Evolutionary conservation across 2,329 filamentous ascomycete species (phyloP), one percentile per base, ranked within the genome.

Genomic region (Botrytis tulipae): DNA sequence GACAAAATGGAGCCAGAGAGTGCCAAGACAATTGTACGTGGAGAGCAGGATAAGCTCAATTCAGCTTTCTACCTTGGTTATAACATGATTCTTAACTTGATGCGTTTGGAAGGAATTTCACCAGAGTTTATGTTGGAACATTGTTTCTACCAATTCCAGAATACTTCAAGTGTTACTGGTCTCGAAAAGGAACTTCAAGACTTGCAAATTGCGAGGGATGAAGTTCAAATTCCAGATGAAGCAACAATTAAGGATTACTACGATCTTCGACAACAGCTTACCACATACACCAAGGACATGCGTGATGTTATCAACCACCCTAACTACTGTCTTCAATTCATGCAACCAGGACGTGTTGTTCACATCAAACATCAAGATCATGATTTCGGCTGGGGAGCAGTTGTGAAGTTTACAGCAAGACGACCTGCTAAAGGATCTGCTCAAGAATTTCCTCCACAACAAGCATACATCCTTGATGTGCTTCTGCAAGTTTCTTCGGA

Each of bases 131-230:
- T 99, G 96, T 86, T 99, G n/a, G 95, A 98, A 84, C 90, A 92
- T 78, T 99, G 96, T 81, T 99, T 99, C 85, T 97, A 93, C 82
- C 96, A 99, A 82, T 99, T 99, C 84, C 96, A 99, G 82, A 98
- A 97, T 79, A 93, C 93, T 2, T 93, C 95, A 18, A 94, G 92
- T 77, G 94, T 98, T 14, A 92, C 93, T 32, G 86, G 87, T 20
- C 83, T 98, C 35, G 96, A 99, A 83, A 93, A 93, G 82, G 91
- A 97, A 77, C 85, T 98, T 74, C 89, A 90, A 80, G 87, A 92
- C 65, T 84, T 98, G 46, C 94, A 98, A 82, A 88, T 89, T 74
- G 89, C 95, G 81, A 89, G 90, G 75, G 89, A 92, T 70, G 87
- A 86, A 63, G 90, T 95, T 83, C 85, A 88, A 67, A 97, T 99